phyloP scores from a whole-genome alignment of 192 early-diverging fungal genomes.

The Linnemannia elongata region DNA sequence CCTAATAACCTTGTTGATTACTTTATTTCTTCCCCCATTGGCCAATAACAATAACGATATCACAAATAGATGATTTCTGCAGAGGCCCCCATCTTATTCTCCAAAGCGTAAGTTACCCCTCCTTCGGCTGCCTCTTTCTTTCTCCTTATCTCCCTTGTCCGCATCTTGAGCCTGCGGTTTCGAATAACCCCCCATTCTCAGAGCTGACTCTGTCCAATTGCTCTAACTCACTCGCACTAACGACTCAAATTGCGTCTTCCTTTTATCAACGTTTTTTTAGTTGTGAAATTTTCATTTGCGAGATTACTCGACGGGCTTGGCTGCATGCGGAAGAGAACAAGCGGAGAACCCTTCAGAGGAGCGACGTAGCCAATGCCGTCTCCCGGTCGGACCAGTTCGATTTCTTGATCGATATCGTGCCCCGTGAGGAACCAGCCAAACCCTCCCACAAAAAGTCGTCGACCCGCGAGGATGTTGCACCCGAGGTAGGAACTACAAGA shows the following conservation, averaged over 20 bases:
- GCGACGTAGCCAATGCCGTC: slow-evolving; percentile 92
- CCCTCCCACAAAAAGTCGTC: slow-evolving; percentile 13
- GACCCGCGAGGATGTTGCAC: slow-evolving; percentile 17
- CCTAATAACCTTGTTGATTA: slow-evolving; percentile 17
- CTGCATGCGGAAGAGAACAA: slow-evolving; percentile 97
- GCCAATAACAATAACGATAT: neutral
- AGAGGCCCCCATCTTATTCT: slow-evolving; percentile 92
- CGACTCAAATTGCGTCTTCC: neutral
- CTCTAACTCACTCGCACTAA: neutral
- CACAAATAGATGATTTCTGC: slow-evolving; percentile 35
- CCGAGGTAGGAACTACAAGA: slow-evolving; percentile 22
- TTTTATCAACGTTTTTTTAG: slow-evolving; percentile 28
- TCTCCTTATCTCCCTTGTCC: neutral
- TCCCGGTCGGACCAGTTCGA: slow-evolving; percentile 94
- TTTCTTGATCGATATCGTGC: slow-evolving; percentile 98
- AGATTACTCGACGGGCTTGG: slow-evolving; percentile 88
- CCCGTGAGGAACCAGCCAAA: slow-evolving; percentile 80
- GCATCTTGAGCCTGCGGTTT: too few relatives aligned
- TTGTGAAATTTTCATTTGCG: slow-evolving; percentile 96
- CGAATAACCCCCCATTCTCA: too few relatives aligned
- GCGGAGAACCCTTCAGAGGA: slow-evolving; percentile 92
- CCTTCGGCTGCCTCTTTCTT: neutral
- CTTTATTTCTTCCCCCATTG: neutral
- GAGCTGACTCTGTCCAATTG: neutral
- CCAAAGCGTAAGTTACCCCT: slow-evolving; percentile 72